These are phyloP conservation scores for Eucalyptus guilfoylei DNA, from an alignment of 345 rosid species.

Conservation along the genomic window DNA sequence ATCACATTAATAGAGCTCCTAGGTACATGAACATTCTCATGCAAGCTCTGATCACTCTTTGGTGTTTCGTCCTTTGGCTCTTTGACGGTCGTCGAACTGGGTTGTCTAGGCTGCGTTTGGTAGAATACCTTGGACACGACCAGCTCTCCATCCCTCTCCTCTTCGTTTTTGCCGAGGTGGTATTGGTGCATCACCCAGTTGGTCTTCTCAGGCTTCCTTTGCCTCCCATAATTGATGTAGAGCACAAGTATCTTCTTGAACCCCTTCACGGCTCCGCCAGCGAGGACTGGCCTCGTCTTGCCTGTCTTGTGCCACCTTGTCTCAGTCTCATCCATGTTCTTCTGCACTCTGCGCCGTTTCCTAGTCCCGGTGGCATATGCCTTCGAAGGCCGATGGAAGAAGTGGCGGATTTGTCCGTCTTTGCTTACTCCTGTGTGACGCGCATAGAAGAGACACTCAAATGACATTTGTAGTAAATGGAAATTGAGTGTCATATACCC, in stretches of 20 bases:
- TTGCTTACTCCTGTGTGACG: slow-evolving; percentile 54
- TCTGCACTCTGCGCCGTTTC: slow-evolving; percentile 71
- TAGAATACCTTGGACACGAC: slow-evolving; percentile 84
- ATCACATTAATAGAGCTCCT: not conserved
- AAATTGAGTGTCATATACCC: not conserved
- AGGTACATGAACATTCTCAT: not conserved
- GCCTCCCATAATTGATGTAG: slow-evolving; percentile 83
- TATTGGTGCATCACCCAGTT: slow-evolving; percentile 99
- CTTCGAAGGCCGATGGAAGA: slow-evolving; percentile 87
- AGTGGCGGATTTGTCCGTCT: slow-evolving; percentile 85
- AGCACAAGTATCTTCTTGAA: slow-evolving; percentile 86
- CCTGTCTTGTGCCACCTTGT: slow-evolving; percentile 98
- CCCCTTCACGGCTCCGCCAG: slow-evolving; percentile 37
- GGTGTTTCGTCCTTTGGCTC: not conserved
- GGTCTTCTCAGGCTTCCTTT: slow-evolving; percentile 80
- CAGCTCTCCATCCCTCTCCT: slow-evolving; percentile 83
- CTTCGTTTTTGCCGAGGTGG: slow-evolving; percentile 72
- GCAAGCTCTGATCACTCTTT: not conserved
- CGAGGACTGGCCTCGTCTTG: slow-evolving; percentile 60
- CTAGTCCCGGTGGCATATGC: slow-evolving; percentile 93
- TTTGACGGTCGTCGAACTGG: slow-evolving; percentile 7
- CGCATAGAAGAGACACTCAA: not conserved
- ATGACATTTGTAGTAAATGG: not conserved
- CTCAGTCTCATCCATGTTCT: slow-evolving; percentile 65
- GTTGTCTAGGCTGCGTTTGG: slow-evolving; percentile 88